These are phyloP conservation scores for Colletotrichum orbiculare DNA, from an alignment of 2,329 filamentous ascomycete species.

Conservation along the genomic window DNA sequence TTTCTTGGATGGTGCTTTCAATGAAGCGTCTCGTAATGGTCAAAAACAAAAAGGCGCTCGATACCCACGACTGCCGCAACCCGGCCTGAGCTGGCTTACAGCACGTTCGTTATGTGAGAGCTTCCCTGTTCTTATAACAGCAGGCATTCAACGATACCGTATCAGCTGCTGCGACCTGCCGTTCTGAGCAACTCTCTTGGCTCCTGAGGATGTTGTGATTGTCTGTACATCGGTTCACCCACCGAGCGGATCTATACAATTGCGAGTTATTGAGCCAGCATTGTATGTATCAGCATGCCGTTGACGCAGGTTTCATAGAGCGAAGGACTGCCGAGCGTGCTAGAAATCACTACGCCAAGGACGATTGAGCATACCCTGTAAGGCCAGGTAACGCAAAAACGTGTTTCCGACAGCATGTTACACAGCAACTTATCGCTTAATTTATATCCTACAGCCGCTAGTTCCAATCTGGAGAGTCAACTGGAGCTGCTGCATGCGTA, in stretches of 20 bases:
- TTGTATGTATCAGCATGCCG: conserved; percentile 10
- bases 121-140: conserved; percentile 23
- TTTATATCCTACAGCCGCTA: conserved; percentile 30
- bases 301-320: conserved; percentile 8
- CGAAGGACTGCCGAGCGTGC: conserved; percentile 2
- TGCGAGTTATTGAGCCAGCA: conserved; percentile 23
- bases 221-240: conserved; percentile 28
- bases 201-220: conserved; percentile 13
- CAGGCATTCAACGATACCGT: conserved; percentile 8
- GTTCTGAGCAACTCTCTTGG: conserved; percentile 17
- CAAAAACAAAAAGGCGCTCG: conserved; percentile 9
- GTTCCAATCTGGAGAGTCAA: conserved; percentile 7
- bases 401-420: conserved; percentile 1
- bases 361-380: conserved; percentile 8
- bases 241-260: conserved; percentile 34
- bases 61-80: conserved; percentile 33
- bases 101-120: conserved; percentile 5
- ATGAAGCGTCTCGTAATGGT: conserved; percentile 13
- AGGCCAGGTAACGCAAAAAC: conserved; percentile 3
- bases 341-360: conserved; percentile 2
- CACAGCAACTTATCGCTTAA: conserved; percentile 15
- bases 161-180: conserved; percentile 31
- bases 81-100: conserved; percentile 9
- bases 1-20: conserved; percentile 4
- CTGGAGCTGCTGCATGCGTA: conserved; percentile 12